Conservation (phyloP, 2,329 filamentous ascomycete genomes). For the Cryphonectria parasitica region DNA sequence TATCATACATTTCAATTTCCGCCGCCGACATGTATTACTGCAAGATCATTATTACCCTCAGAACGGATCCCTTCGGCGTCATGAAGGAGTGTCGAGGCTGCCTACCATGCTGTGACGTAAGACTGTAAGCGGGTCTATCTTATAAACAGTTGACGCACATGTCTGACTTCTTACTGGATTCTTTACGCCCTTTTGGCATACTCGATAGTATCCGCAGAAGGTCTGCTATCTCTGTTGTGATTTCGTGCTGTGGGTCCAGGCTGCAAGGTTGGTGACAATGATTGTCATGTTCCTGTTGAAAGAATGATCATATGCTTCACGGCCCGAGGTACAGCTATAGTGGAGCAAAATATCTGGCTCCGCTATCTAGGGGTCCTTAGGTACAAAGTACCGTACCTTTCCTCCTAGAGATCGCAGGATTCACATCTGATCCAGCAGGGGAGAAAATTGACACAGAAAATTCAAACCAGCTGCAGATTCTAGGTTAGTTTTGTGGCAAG, state of each 20-base stretch:
- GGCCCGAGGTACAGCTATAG: neutral
- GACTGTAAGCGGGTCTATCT: neutral
- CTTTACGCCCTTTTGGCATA: neutral
- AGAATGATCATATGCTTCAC: neutral
- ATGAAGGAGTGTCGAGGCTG: neutral
- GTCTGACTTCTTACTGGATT: neutral
- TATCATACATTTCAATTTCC: neutral
- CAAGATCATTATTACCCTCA: neutral
- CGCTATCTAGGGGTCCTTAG: no score
- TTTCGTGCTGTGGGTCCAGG: neutral
- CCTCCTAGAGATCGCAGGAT: neutral
- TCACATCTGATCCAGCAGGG: neutral
- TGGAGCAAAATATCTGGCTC: neutral
- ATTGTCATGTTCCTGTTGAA: neutral
- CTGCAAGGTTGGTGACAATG: neutral
- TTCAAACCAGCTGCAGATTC: no score
- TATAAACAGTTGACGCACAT: neutral
- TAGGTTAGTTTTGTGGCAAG: no score
- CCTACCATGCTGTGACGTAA: conserved; percentile 4
- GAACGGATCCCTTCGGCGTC: neutral
- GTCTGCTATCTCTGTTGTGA: neutral
- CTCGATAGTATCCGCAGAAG: neutral
- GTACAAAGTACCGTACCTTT: neutral
- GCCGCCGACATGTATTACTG: conserved; percentile 1
- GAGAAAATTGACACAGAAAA: no score